These are phyloP conservation scores for Diplodia seriata DNA, from an alignment of 2,329 filamentous ascomycete genomes.

Conservation along the genomic window DNA sequence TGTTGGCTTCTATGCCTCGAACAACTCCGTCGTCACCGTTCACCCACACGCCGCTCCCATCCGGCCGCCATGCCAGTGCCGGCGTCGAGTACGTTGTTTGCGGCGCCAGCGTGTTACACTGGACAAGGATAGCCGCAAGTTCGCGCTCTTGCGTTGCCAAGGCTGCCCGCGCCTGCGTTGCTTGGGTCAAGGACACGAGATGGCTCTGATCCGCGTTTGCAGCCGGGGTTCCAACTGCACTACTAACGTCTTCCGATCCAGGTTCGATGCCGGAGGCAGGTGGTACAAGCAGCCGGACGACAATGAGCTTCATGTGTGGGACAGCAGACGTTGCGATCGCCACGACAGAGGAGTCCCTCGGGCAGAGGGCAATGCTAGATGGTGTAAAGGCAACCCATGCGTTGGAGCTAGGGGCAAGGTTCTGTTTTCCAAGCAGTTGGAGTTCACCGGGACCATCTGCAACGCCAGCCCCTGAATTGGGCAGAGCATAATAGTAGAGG, in stretches of 20 bases:
- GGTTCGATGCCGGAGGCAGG: conserved; percentile 29
- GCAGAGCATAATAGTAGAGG: conserved; percentile 62
- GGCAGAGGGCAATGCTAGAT: conserved; percentile 62
- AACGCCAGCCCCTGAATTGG: conserved; percentile 33
- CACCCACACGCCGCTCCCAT: conserved; percentile 68
- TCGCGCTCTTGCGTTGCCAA: conserved; percentile 63
- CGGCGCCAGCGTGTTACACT: conserved; percentile 66
- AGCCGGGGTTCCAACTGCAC: background rate
- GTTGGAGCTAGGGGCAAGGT: conserved; percentile 67
- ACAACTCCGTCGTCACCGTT: conserved; percentile 70
- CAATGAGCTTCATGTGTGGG: conserved; percentile 68
- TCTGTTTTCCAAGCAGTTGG: conserved; percentile 61
- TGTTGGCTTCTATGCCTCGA: conserved; percentile 64
- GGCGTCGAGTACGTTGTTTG: conserved; percentile 70
- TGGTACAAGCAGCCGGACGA: conserved; percentile 64
- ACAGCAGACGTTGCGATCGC: conserved; percentile 67
- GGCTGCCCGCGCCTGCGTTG: conserved; percentile 59
- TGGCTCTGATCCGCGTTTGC: background rate
- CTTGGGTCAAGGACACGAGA: conserved; percentile 52
- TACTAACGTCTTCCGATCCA: background rate
- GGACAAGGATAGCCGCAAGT: conserved; percentile 65
- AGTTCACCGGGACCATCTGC: conserved; percentile 38
- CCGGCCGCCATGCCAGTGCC: conserved; percentile 66
- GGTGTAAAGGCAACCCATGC: conserved; percentile 70
- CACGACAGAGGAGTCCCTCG: conserved; percentile 60